phyloP scores from a whole-genome alignment of 257 asterid species.

The Buddleja alternifolia region DNA sequence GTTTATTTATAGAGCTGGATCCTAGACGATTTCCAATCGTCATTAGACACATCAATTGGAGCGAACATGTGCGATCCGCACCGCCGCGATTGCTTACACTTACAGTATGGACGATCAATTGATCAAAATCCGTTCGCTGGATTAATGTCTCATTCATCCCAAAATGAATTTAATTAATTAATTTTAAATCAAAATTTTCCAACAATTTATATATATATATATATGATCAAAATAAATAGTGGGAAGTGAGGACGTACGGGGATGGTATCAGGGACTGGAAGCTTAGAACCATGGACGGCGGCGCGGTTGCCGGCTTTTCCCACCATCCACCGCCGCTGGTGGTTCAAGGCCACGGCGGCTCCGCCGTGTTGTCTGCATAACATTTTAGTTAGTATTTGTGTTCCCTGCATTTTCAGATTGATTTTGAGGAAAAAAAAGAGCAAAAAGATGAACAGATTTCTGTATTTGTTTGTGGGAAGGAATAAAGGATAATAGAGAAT shows the following conservation, averaged over 20 bases:
- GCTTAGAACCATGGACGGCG: constrained; percentile 70
- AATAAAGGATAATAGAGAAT: neutral
- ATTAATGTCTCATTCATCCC: no score
- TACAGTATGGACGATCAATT: no score
- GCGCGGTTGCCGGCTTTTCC: constrained; percentile 60
- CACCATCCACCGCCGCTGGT: constrained; percentile 38
- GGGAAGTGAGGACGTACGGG: constrained; percentile 34
- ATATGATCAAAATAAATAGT: neutral
- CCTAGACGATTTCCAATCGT: no score
- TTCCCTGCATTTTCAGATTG: neutral
- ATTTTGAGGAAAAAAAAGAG: neutral
- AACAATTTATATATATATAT: no score
- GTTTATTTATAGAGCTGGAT: no score
- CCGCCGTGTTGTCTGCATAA: constrained; percentile 15
- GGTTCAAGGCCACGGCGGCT: constrained; percentile 24
- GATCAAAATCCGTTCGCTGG: no score
- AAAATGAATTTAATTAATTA: no score
- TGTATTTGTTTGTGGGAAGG: neutral
- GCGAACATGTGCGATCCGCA: no score
- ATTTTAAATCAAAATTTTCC: no score
- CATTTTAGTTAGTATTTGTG: neutral
- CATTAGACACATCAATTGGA: no score
- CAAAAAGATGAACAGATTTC: neutral
- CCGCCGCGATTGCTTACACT: no score
- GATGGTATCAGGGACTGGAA: constrained; percentile 46